Evolutionary conservation across 306 rosid genomes (phyloP).

Genomic region (Medicago lupulina): DNA sequence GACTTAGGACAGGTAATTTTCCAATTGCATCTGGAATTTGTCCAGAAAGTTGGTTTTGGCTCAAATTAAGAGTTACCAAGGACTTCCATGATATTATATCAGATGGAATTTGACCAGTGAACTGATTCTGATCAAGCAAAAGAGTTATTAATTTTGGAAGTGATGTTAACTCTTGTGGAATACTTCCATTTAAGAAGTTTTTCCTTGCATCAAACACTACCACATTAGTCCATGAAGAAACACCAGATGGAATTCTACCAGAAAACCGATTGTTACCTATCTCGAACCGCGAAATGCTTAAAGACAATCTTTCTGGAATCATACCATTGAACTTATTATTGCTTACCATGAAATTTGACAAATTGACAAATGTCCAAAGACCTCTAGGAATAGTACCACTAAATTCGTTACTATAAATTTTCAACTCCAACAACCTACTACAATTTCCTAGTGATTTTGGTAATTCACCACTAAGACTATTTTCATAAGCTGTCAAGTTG

Average conservation of each 20-base stretch:
- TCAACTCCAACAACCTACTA: constrained; percentile 32
- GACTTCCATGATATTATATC: constrained; percentile 55
- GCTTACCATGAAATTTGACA: constrained; percentile 46
- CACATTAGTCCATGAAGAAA: constrained; percentile 60
- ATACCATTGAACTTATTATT: constrained; percentile 43
- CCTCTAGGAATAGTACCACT: constrained; percentile 49
- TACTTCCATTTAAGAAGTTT: constrained; percentile 60
- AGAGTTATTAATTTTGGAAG: constrained; percentile 53
- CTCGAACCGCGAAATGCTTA: constrained; percentile 41
- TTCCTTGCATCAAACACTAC: constrained; percentile 58
- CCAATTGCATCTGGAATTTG: constrained; percentile 54
- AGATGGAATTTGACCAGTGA: constrained; percentile 56
- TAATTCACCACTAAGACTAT: constrained; percentile 39
- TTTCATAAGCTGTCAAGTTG: constrained; percentile 37
- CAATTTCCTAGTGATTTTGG: constrained; percentile 48
- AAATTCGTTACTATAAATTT: constrained; percentile 35
- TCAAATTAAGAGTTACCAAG: constrained; percentile 50
- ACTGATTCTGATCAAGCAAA: constrained; percentile 57
- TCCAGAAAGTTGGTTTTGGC: constrained; percentile 60
- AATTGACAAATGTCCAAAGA: constrained; percentile 45
- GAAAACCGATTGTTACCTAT: constrained; percentile 61
- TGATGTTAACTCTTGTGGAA: constrained; percentile 62
- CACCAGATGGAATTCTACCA: constrained; percentile 57
- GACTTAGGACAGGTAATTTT: constrained; percentile 51
- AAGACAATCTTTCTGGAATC: constrained; percentile 42